Conservation (phyloP, 768 basidiomycete species). For the Rhodotorula babjevae region DNA sequence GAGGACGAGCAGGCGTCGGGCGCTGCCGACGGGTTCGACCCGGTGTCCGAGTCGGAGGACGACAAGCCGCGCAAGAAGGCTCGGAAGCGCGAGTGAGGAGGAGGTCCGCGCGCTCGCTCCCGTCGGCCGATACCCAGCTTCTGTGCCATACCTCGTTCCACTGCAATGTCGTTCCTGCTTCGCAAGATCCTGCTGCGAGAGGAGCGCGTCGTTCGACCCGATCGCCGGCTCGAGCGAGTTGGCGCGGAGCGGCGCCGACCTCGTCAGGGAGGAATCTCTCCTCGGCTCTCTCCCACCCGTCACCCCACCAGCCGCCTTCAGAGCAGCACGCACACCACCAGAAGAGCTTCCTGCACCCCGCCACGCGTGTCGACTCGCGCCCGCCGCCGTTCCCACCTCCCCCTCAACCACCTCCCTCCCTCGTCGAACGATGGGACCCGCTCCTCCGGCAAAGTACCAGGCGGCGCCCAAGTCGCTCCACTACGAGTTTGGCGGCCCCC, state of each 20-base stretch:
- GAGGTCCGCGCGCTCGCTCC: neutral
- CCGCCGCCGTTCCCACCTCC: neutral
- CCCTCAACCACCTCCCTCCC: no score
- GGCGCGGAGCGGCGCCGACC: no score
- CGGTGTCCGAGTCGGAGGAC: slow-evolving; percentile 5
- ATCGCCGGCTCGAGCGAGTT: no score
- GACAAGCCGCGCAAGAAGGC: slow-evolving; percentile 3
- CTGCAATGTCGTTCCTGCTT: neutral
- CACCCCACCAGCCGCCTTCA: neutral
- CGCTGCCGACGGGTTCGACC: slow-evolving; percentile 7
- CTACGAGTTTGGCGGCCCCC: slow-evolving; percentile 80
- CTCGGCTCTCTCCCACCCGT: neutral
- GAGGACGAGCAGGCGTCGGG: slow-evolving; percentile 15
- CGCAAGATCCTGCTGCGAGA: no score
- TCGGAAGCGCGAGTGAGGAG: neutral
- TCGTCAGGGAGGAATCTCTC: neutral
- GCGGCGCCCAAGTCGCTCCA: slow-evolving; percentile 58
- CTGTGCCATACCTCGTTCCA: neutral
- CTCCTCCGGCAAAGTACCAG: slow-evolving; percentile 2
- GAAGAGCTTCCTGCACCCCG: neutral
- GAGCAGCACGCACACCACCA: neutral
- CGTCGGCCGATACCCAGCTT: neutral
- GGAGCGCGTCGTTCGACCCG: neutral
- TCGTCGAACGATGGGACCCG: slow-evolving; percentile 11
- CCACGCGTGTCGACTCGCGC: neutral